Evolutionary conservation across 2,329 filamentous ascomycete species (phyloP).

Genomic region (Monosporascus sp.): DNA sequence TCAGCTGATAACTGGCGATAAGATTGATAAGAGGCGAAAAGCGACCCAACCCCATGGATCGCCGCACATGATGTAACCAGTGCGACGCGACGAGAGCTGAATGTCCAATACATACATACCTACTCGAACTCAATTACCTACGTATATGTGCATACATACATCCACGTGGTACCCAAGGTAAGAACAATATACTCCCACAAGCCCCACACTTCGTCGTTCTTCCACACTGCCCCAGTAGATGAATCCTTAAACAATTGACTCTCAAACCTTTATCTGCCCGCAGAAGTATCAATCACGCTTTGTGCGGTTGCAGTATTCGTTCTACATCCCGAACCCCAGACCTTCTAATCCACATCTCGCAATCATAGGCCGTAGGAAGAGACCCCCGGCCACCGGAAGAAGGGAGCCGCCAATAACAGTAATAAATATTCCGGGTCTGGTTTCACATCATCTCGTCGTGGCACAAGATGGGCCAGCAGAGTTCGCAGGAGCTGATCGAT

Average conservation of each 20-base stretch:
- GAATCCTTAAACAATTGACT: too few species aligned
- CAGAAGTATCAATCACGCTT: too few species aligned
- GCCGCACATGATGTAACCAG: background rate
- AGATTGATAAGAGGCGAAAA: too few species aligned
- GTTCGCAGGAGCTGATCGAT: constrained; percentile 57
- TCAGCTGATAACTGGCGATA: too few species aligned
- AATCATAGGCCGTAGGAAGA: constrained; percentile 22
- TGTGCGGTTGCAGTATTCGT: background rate
- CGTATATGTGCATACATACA: too few species aligned
- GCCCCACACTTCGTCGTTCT: too few species aligned
- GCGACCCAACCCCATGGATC: background rate
- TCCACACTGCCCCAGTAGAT: too few species aligned
- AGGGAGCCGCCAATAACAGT: background rate
- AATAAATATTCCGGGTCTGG: constrained; percentile 3
- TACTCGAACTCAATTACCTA: background rate
- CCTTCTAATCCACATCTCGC: background rate
- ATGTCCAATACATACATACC: background rate
- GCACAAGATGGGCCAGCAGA: constrained; percentile 79
- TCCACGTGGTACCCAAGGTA: too few species aligned
- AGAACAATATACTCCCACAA: too few species aligned
- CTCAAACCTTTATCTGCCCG: too few species aligned
- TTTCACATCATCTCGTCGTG: constrained; percentile 12
- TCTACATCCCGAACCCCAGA: background rate
- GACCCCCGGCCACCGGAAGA: constrained; percentile 17
- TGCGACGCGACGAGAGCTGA: background rate